A percentile compares a stretch with the other conserved stretches of the same genome.
Conservation (phyloP, 225 moss, liverwort and hornwort species). For the Asterella californica region DNA sequence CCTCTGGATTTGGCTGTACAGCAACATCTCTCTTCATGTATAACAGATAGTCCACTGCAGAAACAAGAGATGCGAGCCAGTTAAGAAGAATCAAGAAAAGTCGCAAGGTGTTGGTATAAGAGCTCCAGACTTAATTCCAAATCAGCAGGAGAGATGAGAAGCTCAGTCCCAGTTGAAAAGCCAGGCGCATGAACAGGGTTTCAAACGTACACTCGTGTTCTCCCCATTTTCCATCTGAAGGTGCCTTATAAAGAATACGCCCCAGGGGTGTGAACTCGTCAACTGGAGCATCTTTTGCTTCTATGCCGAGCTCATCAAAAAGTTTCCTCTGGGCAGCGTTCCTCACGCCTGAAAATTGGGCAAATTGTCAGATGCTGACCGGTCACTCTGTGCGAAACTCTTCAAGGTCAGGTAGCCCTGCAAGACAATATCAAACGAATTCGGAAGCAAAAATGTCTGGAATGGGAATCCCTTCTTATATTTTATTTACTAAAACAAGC, state of each 20-base stretch:
- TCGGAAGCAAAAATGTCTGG: too few species aligned
- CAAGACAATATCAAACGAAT: too few species aligned
- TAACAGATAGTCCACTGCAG: too few species aligned
- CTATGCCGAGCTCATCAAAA: conserved; percentile 87
- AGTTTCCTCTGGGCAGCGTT: conserved; percentile 98
- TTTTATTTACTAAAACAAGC: too few species aligned
- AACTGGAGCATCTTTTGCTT: conserved; percentile 86
- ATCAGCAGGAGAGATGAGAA: not conserved
- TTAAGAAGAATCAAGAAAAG: not conserved
- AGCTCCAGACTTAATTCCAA: not conserved
- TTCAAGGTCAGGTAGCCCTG: too few species aligned
- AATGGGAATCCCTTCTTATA: too few species aligned
- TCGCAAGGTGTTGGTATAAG: not conserved
- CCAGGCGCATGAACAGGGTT: too few species aligned
- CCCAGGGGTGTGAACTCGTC: conserved; percentile 81
- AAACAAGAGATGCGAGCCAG: not conserved
- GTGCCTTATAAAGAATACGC: conserved; percentile 92
- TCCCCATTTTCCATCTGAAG: conserved; percentile 98
- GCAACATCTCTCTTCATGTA: conserved; percentile 76
- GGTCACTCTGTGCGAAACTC: too few species aligned
- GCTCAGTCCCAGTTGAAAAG: not conserved
- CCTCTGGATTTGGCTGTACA: conserved; percentile 82
- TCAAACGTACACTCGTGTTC: conserved; percentile 90
- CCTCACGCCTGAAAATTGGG: conserved; percentile 65
- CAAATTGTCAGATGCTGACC: too few species aligned